phyloP scores from a whole-genome alignment of 176 grass and related monocot species.

The Elymus sibiricus region DNA sequence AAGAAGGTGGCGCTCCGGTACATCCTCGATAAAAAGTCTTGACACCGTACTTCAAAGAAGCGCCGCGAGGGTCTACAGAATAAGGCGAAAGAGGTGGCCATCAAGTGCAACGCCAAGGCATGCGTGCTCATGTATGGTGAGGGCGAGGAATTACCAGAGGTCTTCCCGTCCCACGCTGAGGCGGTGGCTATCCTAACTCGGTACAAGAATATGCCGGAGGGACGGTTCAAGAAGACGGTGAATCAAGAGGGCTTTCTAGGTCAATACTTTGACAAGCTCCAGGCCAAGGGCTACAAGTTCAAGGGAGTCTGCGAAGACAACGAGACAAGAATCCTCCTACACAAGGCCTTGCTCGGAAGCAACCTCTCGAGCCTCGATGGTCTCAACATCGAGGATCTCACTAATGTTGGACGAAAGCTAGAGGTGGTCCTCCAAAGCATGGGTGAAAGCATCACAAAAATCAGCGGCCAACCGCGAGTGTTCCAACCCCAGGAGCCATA shows the following conservation, averaged over 20 bases:
- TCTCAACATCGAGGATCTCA: not conserved
- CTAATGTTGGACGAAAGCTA: not conserved
- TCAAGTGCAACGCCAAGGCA: constrained; percentile 8
- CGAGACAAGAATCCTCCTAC: not conserved
- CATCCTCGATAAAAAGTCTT: constrained; percentile 9
- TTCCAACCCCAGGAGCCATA: no score
- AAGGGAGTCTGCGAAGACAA: not conserved
- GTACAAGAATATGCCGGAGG: constrained; percentile 20
- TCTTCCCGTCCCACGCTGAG: not conserved
- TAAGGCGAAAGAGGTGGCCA: constrained; percentile 15
- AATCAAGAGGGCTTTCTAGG: constrained; percentile 35
- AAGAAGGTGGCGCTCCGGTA: constrained; percentile 25
- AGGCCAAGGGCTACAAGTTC: not conserved
- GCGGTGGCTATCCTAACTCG: not conserved
- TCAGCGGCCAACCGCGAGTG: not conserved
- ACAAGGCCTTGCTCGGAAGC: not conserved
- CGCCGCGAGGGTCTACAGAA: constrained; percentile 3
- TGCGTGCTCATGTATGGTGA: constrained; percentile 26
- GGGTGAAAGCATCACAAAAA: not conserved
- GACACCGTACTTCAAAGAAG: constrained; percentile 24
- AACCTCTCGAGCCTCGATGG: not conserved
- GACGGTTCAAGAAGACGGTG: constrained; percentile 18
- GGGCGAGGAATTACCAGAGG: not conserved
- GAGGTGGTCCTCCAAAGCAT: not conserved
- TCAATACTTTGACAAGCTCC: not conserved